Evolutionary conservation across 495 filamentous ascomycete genomes (phyloP), one percentile per base, ranked within the genome.

Genomic region (Tuber borchii): DNA sequence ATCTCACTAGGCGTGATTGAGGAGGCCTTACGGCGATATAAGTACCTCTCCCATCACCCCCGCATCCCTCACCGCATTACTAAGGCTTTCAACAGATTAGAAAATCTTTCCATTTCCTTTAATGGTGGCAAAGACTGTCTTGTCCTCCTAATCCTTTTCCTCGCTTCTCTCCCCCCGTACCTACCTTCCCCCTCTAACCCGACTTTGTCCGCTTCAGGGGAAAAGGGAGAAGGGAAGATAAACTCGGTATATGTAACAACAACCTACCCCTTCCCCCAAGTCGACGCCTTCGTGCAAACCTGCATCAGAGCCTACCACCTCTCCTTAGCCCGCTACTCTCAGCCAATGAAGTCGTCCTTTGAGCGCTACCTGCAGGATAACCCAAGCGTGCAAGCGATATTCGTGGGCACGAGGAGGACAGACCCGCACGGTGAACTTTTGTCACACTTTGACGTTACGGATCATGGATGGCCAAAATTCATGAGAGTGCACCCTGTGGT

Each of bases 121-220:
- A 99, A 99, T 79, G 95, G 95, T 85, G 95, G 95, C 69, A 99
- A 99, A 84, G 95, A 99, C 88, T 99, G 95, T 82, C 90, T 97
- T 39, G 93, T 97, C 74, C 90, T 97, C 16, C 87, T 98, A n/a
- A 86, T 98, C 79, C 87, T 97, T 75, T 93, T 95, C 84, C 90
- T 98, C 79, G 89, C 90, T 77, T 88, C 89, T 74, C 87, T 97
- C 40, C 78, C 79, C 73, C 74, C 75, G 73, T 51, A 80, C 82
- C 46, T 76, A 39, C 83, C 75, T 82, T 26, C 51, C 2, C 34
- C 73, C n/a, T 70, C 76, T 34, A 71, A 75, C 22, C 71, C 71
- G 44, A 39, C 44, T 69, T 56, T 81, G 81, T 26, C 78, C 80
- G 37, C 78, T 70, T 22, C 74, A 31, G 56, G 3, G 14, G 26